Evolutionary conservation across 2,329 filamentous ascomycete species (phyloP), one percentile per base, ranked within the genome.

Genomic region (Fusarium anthophilum): DNA sequence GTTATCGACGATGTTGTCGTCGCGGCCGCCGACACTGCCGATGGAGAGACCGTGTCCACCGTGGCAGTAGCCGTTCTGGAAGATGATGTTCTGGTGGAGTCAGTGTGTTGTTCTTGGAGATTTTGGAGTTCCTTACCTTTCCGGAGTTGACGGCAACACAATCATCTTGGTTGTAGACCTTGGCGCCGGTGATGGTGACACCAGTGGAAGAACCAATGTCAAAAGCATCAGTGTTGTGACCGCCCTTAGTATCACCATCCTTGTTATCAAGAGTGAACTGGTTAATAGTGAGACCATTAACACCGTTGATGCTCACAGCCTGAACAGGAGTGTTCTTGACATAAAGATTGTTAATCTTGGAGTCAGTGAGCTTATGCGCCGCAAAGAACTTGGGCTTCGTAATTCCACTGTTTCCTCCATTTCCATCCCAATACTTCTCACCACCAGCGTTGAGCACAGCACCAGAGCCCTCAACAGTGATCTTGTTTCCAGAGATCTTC

Each of bases 161-260:
- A 74, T 91, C 89, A 63, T 91, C 89, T 79, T 91, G 89, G 82
- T 91, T 91, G 75, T 87, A 85, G 43, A 91, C 84, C 64, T 83
- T 86, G 55, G 87, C 87, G 26, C 84, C 85, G 20, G 81, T 83
- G 54, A 91, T 90, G 43, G 82, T 85, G 26, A 91, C 83, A 57
- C 83, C 83, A 32, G 80, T 82, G 22, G 85, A 88, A 41, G 79
- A 82, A 65, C 87, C 86, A 63, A 91, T 85, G 64, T 91, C 88
- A 73, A 91, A 91, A 7, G 84, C 89, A 77, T 91, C 89, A 3
- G 88, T 91, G 82, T 91, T 91, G 75, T 87, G 80, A 10, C 80
- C 82, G 17, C 78, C 78, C 37, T 74, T 76, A 6, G 77, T 56
- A 65, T 84, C 81, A 37, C 83, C 83, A 18, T 71, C 80, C 12